Evolutionary conservation across 192 early-diverging fungal genomes (phyloP), one percentile per base, ranked within the genome.

Genomic region (Coemansia sp.): DNA sequence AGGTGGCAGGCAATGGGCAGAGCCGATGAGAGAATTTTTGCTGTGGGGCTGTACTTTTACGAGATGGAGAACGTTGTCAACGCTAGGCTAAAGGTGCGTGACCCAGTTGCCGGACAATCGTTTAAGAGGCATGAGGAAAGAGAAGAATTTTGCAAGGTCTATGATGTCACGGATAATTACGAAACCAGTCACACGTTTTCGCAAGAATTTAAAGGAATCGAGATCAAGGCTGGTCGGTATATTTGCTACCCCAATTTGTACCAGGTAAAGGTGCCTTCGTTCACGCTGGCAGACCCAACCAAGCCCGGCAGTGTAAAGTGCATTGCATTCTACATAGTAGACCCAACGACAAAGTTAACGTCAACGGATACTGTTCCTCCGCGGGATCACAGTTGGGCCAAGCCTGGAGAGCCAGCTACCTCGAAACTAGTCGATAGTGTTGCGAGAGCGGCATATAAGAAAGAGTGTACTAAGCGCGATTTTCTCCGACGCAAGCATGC

Each of bases 11-110:
- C 90, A 3, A 89, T 91, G 60, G 92, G 85, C 6, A 88, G 86
- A 79, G 69, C 73, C 4, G 83, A 87, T 70, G 92, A 93, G 67
- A 69, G 76, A 38, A 91, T 93, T 24, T 76, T 89, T 3, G 89
- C 92, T 0, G 87, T 88, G 0, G 92, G 89, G 7, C 80, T 92
- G 39, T 87, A 87, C 68, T 92, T 90, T 73, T 91, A 90, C 69
- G 81, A 84, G 50, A 64, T 86, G 0, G 84, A 86, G 15, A 91
- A 93, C 82, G 86, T 92, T 44, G 86, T 20, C 49, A 52, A 0
- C 49, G 9, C 49, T 6, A 27, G 6, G 49, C 18, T 52, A 22
- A 27, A 27, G 49, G 8, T 52, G 20, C 49, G 49, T 0, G 49
- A 52, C 6, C 49, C 49, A n/a, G 20, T 52, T 24, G 24, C 24